Evolutionary conservation across 1,284 basidiomycete species (phyloP).

Genomic region (Earliella scabrosa): DNA sequence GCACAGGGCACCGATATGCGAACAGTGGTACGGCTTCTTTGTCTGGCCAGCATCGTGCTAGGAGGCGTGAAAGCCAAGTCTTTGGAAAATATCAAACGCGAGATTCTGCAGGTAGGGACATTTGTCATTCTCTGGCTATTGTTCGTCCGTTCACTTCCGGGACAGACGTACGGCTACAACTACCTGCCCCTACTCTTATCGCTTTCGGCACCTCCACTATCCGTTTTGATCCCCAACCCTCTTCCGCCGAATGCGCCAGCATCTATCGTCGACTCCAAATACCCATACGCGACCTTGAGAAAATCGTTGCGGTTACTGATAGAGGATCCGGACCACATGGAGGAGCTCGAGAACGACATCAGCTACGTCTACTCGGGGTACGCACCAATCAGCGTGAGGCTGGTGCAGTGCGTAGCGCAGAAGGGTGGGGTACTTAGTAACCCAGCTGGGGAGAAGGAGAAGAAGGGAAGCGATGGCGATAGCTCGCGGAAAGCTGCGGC

Average conservation of each 20-base stretch:
- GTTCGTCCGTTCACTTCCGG: constrained; percentile 9
- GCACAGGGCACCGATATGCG: constrained; percentile 83
- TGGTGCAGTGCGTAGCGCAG: constrained; percentile 92
- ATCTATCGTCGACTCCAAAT: constrained; percentile 53
- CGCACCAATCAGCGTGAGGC: constrained; percentile 89
- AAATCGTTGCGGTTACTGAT: constrained; percentile 91
- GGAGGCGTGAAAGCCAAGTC: constrained; percentile 89
- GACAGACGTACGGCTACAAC: constrained; percentile 90
- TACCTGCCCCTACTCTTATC: constrained; percentile 86
- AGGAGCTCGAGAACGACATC: constrained; percentile 90
- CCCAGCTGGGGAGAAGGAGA: constrained; percentile 60
- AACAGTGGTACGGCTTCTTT: constrained; percentile 79
- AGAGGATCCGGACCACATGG: constrained; percentile 81
- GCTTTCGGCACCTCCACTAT: constrained; percentile 74
- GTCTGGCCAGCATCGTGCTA: constrained; percentile 82
- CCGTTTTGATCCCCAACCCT: constrained; percentile 67
- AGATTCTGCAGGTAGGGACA: constrained; percentile 78
- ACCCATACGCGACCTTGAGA: constrained; percentile 74
- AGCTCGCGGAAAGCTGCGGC: constrained; percentile 36
- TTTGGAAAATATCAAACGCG: constrained; percentile 89
- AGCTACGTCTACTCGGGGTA: constrained; percentile 97
- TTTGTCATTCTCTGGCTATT: constrained; percentile 15
- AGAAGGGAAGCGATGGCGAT: constrained; percentile 43
- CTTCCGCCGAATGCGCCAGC: constrained; percentile 53
- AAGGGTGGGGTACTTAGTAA: constrained; percentile 87